phyloP scores from a whole-genome alignment of 306 rosid species.

The Vigna hirtella region DNA sequence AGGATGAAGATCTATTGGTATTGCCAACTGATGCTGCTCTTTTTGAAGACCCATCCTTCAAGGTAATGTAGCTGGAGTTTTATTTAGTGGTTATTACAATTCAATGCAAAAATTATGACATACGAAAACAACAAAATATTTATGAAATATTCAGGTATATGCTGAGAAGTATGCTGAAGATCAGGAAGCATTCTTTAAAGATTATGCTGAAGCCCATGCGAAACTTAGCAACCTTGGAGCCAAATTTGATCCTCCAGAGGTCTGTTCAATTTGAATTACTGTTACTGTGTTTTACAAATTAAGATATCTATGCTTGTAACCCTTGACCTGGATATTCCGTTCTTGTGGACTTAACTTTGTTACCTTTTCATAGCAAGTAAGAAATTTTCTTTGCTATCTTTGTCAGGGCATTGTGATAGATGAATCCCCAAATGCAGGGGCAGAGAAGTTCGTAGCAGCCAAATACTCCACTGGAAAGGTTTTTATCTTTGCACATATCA shows the following conservation, averaged over 20 bases:
- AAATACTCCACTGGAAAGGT: slow-evolving; percentile 88
- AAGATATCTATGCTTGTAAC: slow-evolving; percentile 22
- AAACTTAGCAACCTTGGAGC: slow-evolving; percentile 96
- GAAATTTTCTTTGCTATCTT: slow-evolving; percentile 32
- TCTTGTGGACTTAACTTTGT: slow-evolving; percentile 27
- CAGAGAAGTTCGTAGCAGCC: slow-evolving; percentile 85
- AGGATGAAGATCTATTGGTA: slow-evolving; percentile 86
- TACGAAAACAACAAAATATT: neutral
- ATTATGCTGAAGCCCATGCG: slow-evolving; percentile 99
- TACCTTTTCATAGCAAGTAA: slow-evolving; percentile 6
- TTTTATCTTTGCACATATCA: slow-evolving; percentile 37
- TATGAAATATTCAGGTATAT: slow-evolving; percentile 63
- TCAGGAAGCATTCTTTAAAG: slow-evolving; percentile 90
- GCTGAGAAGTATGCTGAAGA: slow-evolving; percentile 95
- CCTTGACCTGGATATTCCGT: slow-evolving; percentile 12
- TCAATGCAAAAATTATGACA: slow-evolving; percentile 4
- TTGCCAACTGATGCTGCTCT: slow-evolving; percentile 96
- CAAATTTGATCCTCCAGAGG: slow-evolving; percentile 98
- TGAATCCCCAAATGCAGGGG: slow-evolving; percentile 56
- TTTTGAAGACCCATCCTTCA: slow-evolving; percentile 93
- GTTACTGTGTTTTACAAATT: neutral
- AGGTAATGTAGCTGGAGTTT: slow-evolving; percentile 55
- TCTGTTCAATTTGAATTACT: slow-evolving; percentile 45
- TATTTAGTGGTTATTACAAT: slow-evolving; percentile 25
- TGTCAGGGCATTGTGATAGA: slow-evolving; percentile 78